Conservation (phyloP, 108 stramenopile genomes). For the Cyclotella choctawhatcheeana region DNA sequence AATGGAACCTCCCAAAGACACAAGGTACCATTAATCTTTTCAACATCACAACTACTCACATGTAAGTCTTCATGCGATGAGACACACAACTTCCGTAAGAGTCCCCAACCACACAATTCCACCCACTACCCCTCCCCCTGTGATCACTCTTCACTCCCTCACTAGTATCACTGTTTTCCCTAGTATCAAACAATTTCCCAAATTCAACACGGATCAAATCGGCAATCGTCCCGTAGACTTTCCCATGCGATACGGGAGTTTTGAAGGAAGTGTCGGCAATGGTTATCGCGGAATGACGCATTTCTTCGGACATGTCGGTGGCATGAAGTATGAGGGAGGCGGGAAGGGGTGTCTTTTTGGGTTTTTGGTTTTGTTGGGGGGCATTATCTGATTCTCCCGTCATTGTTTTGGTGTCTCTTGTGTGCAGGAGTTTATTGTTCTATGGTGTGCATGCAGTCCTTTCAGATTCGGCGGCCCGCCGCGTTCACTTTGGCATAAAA, state of each 20-base stretch:
- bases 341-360: constrained; percentile 2
- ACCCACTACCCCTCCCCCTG: too few relatives aligned
- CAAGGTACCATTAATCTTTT: too few relatives aligned
- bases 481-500: too few relatives aligned
- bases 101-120: constrained; percentile 35
- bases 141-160: not conserved
- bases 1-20: too few relatives aligned
- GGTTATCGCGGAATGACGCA: constrained; percentile 25
- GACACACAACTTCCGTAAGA: constrained; percentile 30
- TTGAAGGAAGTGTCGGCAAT: constrained; percentile 27
- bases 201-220: constrained; percentile 27
- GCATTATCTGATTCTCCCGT: too few relatives aligned
- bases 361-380: not conserved
- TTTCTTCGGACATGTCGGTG: constrained; percentile 33
- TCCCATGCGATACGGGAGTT: constrained; percentile 19
- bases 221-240: constrained; percentile 27
- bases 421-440: too few relatives aligned
- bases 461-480: too few relatives aligned
- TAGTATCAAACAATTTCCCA: constrained; percentile 7
- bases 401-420: too few relatives aligned
- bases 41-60: too few relatives aligned
- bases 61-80: constrained; percentile 42
- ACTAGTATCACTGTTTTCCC: not conserved
- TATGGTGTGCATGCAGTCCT: too few relatives aligned
- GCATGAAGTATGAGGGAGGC: constrained; percentile 1